Evolutionary conservation across 2,329 filamentous ascomycete genomes (phyloP), one percentile per base, ranked within the genome.

Genomic region (Triangularia setosa): DNA sequence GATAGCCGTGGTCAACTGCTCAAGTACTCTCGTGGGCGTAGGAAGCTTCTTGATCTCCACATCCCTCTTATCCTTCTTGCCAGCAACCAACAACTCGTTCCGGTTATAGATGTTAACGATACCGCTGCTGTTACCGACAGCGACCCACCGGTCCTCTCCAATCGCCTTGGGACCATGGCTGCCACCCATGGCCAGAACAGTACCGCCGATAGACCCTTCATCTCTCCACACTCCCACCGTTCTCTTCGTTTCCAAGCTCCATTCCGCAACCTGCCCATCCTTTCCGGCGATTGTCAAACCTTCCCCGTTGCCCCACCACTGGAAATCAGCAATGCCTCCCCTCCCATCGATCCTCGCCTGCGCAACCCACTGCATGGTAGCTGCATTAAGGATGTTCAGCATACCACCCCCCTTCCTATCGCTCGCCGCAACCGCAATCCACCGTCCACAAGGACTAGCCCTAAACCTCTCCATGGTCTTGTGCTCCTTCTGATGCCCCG

Each of bases 61-160:
- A 27, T 58, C 60, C 23, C 56, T 61, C 28, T 62, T 65, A 33
- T 61, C 55, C 8, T 76, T 76, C 56, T 80, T 71, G 30, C 73
- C 73, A 44, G 79, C 66, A 5, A 72, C 69, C 56, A 85, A 78
- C 79, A 92, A 88, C 27, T 84, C 81, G 68, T 85, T 81, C 4
- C 95, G 89, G 74, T 98, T 92, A 79, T 99, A 99, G 66, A 99
- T 83, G 76, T 98, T 98, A 64, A 96, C 87, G 64, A 99, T 91
- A 65, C 95, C 95, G 67, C 87, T 93, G 68, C 87, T 90, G 64
- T 90, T 93, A 11, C 95, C 95, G 53, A 97, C 81, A 0, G 91
- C 93, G 14, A 97, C 87, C 93, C 93, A 99, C 64, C 91, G 84
- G 77, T 97, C 91, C 3, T 89, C 89, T 25, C 93, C 94, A 3